phyloP scores from a whole-genome alignment of 2,329 filamentous ascomycete species.

The Cladosporium sp. region DNA sequence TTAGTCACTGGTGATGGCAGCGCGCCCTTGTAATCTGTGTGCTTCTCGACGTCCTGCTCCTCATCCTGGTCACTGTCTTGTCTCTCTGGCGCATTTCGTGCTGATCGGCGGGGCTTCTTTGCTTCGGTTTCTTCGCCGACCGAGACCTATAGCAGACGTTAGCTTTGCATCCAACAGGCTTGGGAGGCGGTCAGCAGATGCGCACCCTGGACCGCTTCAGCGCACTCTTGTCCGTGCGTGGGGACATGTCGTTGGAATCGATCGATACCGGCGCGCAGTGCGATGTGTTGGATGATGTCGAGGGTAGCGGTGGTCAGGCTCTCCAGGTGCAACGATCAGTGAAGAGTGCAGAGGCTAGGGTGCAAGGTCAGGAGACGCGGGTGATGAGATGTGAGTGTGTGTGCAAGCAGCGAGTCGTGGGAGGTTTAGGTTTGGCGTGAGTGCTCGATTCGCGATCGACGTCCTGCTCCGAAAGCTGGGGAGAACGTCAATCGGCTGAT shows the following conservation, averaged over 20 bases:
- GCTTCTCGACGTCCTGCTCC: slow-evolving; percentile 32
- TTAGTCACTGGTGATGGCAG: slow-evolving; percentile 81
- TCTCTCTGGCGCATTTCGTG: slow-evolving; percentile 50
- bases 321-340: not conserved
- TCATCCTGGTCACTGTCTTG: slow-evolving; percentile 27
- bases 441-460: slow-evolving; percentile 7
- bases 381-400: not conserved
- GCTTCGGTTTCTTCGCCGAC: slow-evolving; percentile 64
- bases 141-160: slow-evolving; percentile 58
- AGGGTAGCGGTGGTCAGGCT: not conserved
- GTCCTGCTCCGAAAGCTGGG: slow-evolving; percentile 14
- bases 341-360: not conserved
- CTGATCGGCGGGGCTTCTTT: slow-evolving; percentile 83
- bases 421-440: slow-evolving; percentile 2
- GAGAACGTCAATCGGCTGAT: slow-evolving; percentile 13
- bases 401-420: not conserved
- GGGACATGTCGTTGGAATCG: slow-evolving; percentile 29
- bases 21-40: slow-evolving; percentile 65
- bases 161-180: not conserved
- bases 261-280: not conserved
- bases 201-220: slow-evolving; percentile 79
- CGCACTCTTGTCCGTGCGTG: slow-evolving; percentile 69
- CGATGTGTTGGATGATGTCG: not conserved
- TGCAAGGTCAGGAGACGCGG: not conserved
- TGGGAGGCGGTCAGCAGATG: not conserved